These are phyloP conservation scores for Maudiozyma turicensis DNA, from an alignment of 805 yeast genomes.

Conservation along the genomic window DNA sequence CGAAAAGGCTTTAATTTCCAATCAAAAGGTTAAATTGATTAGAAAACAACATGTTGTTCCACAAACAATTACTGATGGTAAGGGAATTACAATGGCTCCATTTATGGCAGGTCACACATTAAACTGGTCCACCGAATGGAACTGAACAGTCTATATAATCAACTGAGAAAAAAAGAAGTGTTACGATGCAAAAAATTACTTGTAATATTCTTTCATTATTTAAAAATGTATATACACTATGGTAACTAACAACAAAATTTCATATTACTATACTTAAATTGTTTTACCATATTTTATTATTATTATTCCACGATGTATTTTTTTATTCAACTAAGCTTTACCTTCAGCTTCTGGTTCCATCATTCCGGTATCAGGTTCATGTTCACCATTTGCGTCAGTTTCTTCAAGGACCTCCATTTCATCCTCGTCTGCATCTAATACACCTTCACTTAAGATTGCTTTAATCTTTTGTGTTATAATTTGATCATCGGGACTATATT, in stretches of 20 bases:
- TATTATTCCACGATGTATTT: too few species aligned
- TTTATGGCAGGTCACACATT: slow-evolving; percentile 75
- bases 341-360: slow-evolving; percentile 1
- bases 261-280: too few species aligned
- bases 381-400: slow-evolving; percentile 4
- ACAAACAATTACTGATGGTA: slow-evolving; percentile 37
- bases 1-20: slow-evolving; percentile 34
- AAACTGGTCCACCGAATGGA: slow-evolving; percentile 71
- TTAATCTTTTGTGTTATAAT: slow-evolving; percentile 41
- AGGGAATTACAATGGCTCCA: slow-evolving; percentile 59
- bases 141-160: background rate
- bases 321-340: background rate
- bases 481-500: slow-evolving; percentile 50
- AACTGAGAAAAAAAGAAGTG: background rate
- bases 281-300: too few species aligned
- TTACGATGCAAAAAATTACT: too few species aligned
- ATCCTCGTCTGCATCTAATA: slow-evolving; percentile 14
- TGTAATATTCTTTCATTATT: too few species aligned
- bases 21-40: slow-evolving; percentile 46
- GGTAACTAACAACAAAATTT: too few species aligned
- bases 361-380: slow-evolving; percentile 10
- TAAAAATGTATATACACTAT: too few species aligned
- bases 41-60: slow-evolving; percentile 51
- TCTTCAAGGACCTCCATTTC: slow-evolving; percentile 9
- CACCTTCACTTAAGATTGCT: slow-evolving; percentile 35